These are phyloP conservation scores for Populus alba DNA, from an alignment of 345 rosid species.

Conservation along the genomic window DNA sequence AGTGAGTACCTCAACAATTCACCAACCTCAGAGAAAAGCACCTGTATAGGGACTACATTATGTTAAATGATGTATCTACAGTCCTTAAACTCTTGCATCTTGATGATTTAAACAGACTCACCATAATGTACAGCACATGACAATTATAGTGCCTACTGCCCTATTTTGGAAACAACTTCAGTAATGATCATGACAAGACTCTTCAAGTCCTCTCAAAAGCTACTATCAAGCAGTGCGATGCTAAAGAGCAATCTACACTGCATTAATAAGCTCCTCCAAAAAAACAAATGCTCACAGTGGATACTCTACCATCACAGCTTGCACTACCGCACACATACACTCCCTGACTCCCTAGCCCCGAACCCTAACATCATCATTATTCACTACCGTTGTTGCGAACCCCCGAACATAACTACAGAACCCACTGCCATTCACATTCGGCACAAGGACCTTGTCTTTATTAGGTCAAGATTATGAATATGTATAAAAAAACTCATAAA, in stretches of 20 bases:
- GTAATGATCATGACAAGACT: background rate
- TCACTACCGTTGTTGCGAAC: too few species aligned
- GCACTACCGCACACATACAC: background rate
- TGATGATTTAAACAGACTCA: background rate
- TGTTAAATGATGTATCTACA: background rate
- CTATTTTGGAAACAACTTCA: background rate
- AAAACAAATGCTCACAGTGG: too few species aligned
- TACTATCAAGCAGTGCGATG: background rate
- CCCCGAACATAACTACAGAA: too few species aligned
- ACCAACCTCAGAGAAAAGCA: conserved; percentile 25
- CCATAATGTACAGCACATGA: background rate
- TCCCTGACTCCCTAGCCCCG: background rate
- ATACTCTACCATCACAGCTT: background rate
- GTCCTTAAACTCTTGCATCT: background rate
- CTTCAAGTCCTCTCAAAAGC: background rate
- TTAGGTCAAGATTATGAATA: background rate
- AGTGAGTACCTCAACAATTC: conserved; percentile 11
- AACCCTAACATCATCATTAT: background rate
- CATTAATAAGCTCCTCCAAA: too few species aligned
- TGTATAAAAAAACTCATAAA: too few species aligned
- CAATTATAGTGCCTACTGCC: background rate
- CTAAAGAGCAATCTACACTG: background rate
- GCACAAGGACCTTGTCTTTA: background rate
- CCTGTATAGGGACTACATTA: conserved; percentile 10
- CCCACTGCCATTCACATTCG: background rate